These are phyloP conservation scores for Geranium incanum DNA, from an alignment of 441 rosid genomes.

Conservation along the genomic window DNA sequence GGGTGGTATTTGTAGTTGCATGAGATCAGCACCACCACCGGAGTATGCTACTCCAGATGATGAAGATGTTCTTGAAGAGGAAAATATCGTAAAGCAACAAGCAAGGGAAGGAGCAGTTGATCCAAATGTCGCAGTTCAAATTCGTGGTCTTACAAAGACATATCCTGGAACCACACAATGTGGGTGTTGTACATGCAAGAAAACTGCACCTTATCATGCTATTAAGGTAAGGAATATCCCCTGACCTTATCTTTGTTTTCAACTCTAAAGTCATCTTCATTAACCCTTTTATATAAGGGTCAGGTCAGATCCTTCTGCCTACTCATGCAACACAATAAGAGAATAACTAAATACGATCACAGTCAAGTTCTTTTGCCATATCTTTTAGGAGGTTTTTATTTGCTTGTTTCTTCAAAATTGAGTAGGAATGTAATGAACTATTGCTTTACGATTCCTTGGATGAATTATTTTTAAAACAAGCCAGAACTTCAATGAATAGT, in stretches of 20 bases:
- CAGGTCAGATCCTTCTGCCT: slow-evolving; percentile 1
- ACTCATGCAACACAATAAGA: not conserved
- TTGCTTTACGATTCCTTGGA: not conserved
- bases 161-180: slow-evolving; percentile 62
- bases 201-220: slow-evolving; percentile 74
- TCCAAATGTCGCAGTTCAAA: slow-evolving; percentile 68
- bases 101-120: slow-evolving; percentile 38
- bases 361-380: not conserved
- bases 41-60: slow-evolving; percentile 60
- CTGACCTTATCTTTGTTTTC: not conserved
- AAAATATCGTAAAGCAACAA: slow-evolving; percentile 52
- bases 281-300: not conserved
- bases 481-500: no score
- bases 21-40: slow-evolving; percentile 43
- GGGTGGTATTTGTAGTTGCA: slow-evolving; percentile 80
- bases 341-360: slow-evolving; percentile 5
- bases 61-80: slow-evolving; percentile 87
- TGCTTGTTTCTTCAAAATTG: not conserved
- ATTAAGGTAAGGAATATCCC: slow-evolving; percentile 42
- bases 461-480: no score
- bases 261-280: not conserved
- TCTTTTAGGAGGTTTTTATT: not conserved
- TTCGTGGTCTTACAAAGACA: slow-evolving; percentile 72
- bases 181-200: slow-evolving; percentile 62
- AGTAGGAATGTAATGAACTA: not conserved